These are phyloP conservation scores for Claviceps pazoutovae DNA, from an alignment of 2,329 filamentous ascomycete species.

Conservation along the genomic window DNA sequence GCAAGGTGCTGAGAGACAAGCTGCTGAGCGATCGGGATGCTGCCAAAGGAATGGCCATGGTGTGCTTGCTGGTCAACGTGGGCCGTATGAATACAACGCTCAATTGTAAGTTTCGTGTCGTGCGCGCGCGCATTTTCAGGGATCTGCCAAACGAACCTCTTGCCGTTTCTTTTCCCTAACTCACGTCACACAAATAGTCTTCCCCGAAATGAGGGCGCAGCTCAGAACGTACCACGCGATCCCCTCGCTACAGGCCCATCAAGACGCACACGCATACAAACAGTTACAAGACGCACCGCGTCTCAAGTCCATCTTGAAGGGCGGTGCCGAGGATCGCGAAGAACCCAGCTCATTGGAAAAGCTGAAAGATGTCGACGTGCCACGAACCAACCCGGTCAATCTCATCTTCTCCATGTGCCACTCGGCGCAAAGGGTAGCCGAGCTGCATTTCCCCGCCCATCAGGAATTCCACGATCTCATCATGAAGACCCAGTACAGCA, in stretches of 20 bases:
- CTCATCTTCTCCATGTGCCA: slow-evolving; percentile 90
- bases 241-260: slow-evolving; percentile 84
- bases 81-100: slow-evolving; percentile 98
- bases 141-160: no score
- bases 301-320: slow-evolving; percentile 93
- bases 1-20: slow-evolving; percentile 96
- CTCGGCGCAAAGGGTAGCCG: slow-evolving; percentile 80
- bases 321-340: slow-evolving; percentile 76
- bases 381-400: slow-evolving; percentile 91
- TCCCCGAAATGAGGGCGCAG: slow-evolving; percentile 97
- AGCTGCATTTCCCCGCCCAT: slow-evolving; percentile 73
- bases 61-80: slow-evolving; percentile 91
- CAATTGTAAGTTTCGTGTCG: slow-evolving; percentile 54
- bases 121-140: neutral
- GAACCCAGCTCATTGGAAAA: slow-evolving; percentile 77
- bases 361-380: slow-evolving; percentile 50
- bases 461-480: slow-evolving; percentile 93
- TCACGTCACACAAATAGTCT: slow-evolving; percentile 46
- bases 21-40: slow-evolving; percentile 81
- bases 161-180: neutral
- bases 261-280: slow-evolving; percentile 93
- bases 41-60: slow-evolving; percentile 98
- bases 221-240: slow-evolving; percentile 96
- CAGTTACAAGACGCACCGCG: slow-evolving; percentile 93
- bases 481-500: slow-evolving; percentile 77